Evolutionary conservation across 495 filamentous ascomycete genomes (phyloP), one percentile per base, ranked within the genome.

Genomic region (Trichocladium uniseriatum): DNA sequence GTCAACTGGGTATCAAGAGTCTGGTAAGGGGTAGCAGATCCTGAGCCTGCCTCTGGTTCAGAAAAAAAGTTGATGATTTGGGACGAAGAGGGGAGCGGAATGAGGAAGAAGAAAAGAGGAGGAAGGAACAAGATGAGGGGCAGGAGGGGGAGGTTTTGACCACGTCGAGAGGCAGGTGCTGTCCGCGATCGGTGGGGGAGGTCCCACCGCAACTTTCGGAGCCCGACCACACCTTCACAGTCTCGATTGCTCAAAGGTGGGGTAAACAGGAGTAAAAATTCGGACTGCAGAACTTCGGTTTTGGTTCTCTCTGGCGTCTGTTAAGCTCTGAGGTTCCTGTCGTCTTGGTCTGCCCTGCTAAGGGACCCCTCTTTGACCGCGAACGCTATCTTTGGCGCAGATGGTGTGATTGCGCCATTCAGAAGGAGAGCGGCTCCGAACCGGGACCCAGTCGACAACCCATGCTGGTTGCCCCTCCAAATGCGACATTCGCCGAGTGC

Each of bases 391-490:
- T 37, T 29, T 44, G 35, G 41, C 15, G 41, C 16, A 20, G 38
- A 59, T 59, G 56, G 52, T 56, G 56, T 59, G 56, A 59, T 43
- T 38, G 38, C 44, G 40, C 7, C 54, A 56, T 21, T 41, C 34
- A 45, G 8, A 18, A 36, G 27, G 49, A 24, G 19, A 14, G 34
- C 7, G 31, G 20, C 49, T 52, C 49, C 49, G 44, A 43, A 56
- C 54, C 49, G 54, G 49, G 53, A 44, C 44, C 29, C 53, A 51
- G 27, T 22, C 19, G 16, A 34, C 18, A 35, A 31, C 39, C 19
- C 19, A 20, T 49, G 38, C 10, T 24, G 24, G 37, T 20, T 18
- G 24, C 28, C 43, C 31, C 47, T 49, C 22, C 15, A 13, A 38
- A 39, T 53, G 38, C 32, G 18, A 29, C 35, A 13, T 24, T 20